A percentile compares a stretch with the other conserved stretches of the same genome.
Conservation (phyloP, 306 rosid species). For the Biancaea sappan region DNA sequence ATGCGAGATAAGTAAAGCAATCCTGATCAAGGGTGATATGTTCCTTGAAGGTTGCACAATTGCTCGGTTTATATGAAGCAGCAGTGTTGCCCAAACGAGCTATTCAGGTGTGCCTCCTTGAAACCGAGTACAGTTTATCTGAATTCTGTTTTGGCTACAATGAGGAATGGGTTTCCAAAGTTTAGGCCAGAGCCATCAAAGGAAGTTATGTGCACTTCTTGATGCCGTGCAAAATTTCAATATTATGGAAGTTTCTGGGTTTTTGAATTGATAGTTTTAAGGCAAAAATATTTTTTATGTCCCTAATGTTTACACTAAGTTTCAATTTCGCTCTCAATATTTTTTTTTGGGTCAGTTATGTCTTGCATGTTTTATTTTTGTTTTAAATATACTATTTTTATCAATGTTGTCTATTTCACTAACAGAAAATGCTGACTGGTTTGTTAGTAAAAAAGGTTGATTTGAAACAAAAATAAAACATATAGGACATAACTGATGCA, state of each 20-base stretch:
- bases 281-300: too few species aligned
- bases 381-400: too few species aligned
- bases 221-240: conserved; percentile 16
- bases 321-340: too few species aligned
- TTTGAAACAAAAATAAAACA: too few species aligned
- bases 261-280: background rate
- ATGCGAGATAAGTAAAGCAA: background rate
- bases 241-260: background rate
- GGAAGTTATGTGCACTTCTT: background rate
- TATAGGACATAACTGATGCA: too few species aligned
- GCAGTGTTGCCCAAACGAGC: conserved; percentile 94
- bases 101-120: conserved; percentile 68
- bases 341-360: too few species aligned
- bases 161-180: background rate
- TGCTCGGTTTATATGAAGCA: conserved; percentile 90
- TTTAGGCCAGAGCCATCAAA: background rate
- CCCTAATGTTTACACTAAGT: too few species aligned
- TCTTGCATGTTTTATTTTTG: too few species aligned
- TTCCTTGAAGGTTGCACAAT: conserved; percentile 69
- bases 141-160: conserved; percentile 9
- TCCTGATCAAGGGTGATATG: conserved; percentile 1
- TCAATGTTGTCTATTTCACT: too few species aligned
- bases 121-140: conserved; percentile 7
- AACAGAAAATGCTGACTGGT: too few species aligned
- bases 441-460: too few species aligned